Evolutionary conservation across 495 filamentous ascomycete species (phyloP).

Genomic region (Penicillium bovifimosum): DNA sequence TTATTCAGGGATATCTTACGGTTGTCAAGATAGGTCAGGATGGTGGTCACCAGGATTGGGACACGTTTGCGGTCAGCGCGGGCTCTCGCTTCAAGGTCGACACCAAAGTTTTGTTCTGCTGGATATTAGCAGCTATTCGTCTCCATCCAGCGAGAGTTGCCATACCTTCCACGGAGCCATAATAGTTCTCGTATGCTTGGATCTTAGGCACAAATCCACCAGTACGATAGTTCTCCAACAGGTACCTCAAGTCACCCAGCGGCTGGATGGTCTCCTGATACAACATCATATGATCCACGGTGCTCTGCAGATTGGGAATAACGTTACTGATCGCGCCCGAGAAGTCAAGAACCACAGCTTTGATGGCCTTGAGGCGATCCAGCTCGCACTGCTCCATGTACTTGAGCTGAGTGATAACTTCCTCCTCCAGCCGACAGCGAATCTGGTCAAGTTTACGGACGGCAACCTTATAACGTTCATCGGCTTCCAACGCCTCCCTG

Average conservation of each 20-base stretch:
- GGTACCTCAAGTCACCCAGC: slow-evolving; percentile 81
- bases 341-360: slow-evolving; percentile 95
- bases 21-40: slow-evolving; percentile 90
- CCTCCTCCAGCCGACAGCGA: slow-evolving; percentile 90
- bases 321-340: slow-evolving; percentile 97
- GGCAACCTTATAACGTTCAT: slow-evolving; percentile 85
- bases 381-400: slow-evolving; percentile 98
- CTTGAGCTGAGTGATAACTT: slow-evolving; percentile 82
- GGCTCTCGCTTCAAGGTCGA: slow-evolving; percentile 91
- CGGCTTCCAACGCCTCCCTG: slow-evolving; percentile 82
- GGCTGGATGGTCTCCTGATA: slow-evolving; percentile 98
- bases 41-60: slow-evolving; percentile 83
- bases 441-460: slow-evolving; percentile 82
- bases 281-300: slow-evolving; percentile 96
- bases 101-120: slow-evolving; percentile 91
- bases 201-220: slow-evolving; percentile 87
- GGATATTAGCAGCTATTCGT: slow-evolving; percentile 16
- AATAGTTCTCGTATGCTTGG: slow-evolving; percentile 97
- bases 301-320: slow-evolving; percentile 90
- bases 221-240: slow-evolving; percentile 97
- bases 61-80: slow-evolving; percentile 93
- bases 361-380: slow-evolving; percentile 94
- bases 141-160: not conserved
- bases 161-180: slow-evolving; percentile 84
- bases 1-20: slow-evolving; percentile 40